A percentile compares a stretch with the other conserved stretches of the same genome.
Evolutionary conservation across 345 rosid genomes (phyloP).

Genomic region (Syzygium aqueum): DNA sequence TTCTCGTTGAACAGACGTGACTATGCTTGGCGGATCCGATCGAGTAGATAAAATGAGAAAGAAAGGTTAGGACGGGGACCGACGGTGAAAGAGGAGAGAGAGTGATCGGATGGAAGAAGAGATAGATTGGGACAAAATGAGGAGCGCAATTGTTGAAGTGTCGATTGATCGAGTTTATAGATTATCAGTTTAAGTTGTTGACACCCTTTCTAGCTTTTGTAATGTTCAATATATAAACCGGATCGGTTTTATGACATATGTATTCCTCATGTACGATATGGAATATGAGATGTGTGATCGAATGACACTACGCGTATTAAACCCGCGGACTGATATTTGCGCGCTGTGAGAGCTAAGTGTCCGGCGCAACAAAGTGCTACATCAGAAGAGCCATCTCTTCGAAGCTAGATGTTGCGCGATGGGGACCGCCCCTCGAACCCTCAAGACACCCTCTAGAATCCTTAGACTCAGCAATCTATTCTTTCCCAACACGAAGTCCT

Average conservation of each 20-base stretch:
- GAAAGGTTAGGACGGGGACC: background rate
- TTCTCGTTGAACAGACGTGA: background rate
- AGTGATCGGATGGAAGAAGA: accelerated
- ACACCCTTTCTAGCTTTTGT: background rate
- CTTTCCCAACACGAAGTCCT: too few relatives aligned
- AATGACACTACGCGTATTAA: background rate
- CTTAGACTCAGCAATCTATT: too few relatives aligned
- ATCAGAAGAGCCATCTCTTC: background rate
- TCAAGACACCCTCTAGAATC: background rate
- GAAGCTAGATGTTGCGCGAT: background rate
- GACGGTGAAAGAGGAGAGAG: background rate
- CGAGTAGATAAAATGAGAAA: background rate
- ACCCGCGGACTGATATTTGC: accelerated
- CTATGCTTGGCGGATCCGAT: background rate
- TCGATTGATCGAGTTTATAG: background rate
- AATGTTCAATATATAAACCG: background rate
- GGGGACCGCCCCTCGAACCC: background rate
- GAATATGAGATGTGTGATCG: background rate
- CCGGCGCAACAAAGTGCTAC: accelerated
- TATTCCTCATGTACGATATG: background rate
- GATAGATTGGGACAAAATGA: background rate
- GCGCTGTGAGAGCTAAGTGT: accelerated
- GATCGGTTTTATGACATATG: background rate
- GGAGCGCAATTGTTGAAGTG: accelerated
- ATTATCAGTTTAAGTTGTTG: accelerated